phyloP scores from a whole-genome alignment of 257 asterid genomes.

The Eucommia ulmoides region DNA sequence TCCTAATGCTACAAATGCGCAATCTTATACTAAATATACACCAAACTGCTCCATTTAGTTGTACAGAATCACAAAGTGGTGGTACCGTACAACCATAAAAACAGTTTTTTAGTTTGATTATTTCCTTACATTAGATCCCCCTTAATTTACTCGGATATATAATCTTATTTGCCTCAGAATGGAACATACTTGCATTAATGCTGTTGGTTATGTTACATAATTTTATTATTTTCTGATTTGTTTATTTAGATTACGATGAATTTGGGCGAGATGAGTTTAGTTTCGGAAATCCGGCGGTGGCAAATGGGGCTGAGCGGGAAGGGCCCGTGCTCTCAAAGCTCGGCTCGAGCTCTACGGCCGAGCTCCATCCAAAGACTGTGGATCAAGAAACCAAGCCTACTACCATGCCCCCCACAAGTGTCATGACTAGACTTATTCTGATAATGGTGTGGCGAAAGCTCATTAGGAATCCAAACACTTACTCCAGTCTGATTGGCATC shows the following conservation, averaged over 20 bases:
- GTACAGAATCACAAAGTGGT: no score
- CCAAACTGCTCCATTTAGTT: no score
- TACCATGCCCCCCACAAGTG: slow-evolving; percentile 35
- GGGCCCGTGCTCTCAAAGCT: slow-evolving; percentile 71
- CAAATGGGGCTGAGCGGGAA: slow-evolving; percentile 23
- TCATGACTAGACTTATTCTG: slow-evolving; percentile 33
- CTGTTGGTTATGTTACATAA: background rate
- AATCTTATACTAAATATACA: no score
- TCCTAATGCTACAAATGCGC: no score
- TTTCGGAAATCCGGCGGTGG: slow-evolving; percentile 23
- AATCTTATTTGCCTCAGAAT: no score
- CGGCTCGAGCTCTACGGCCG: slow-evolving; percentile 74
- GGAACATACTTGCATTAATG: background rate
- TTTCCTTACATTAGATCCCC: background rate
- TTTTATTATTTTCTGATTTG: background rate
- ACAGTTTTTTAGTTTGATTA: no score
- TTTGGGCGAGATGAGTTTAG: slow-evolving; percentile 56
- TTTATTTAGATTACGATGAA: slow-evolving; percentile 58
- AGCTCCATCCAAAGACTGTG: slow-evolving; percentile 65
- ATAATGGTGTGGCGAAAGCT: slow-evolving; percentile 43
- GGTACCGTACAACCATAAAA: background rate
- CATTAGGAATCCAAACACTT: slow-evolving; percentile 35
- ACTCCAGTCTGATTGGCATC: slow-evolving; percentile 31
- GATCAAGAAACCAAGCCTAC: slow-evolving; percentile 19
- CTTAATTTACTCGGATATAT: background rate